phyloP scores from a whole-genome alignment of 495 filamentous ascomycete species.

The Daldinia vernicosa region DNA sequence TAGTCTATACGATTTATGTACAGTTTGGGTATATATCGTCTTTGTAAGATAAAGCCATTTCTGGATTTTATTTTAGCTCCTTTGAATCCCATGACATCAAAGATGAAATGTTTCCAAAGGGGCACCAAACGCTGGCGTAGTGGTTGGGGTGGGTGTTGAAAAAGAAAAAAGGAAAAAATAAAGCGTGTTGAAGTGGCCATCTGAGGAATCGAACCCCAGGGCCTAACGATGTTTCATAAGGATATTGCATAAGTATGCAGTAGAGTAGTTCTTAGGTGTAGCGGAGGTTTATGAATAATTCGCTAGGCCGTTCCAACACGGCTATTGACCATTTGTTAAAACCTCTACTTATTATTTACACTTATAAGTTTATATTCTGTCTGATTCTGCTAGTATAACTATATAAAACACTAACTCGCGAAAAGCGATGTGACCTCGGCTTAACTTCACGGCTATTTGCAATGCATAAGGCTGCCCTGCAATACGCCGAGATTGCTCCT shows the following conservation, averaged over 20 bases:
- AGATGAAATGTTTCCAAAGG: no score
- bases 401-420: no score
- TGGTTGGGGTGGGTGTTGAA: not conserved
- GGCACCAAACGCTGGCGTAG: not conserved
- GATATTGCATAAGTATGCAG: not conserved
- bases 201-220: not conserved
- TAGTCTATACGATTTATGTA: not conserved
- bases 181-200: not conserved
- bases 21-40: not conserved
- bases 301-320: no score
- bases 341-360: no score
- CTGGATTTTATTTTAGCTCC: no score
- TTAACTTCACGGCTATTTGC: slow-evolving; percentile 12
- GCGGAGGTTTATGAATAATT: not conserved
- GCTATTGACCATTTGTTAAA: no score
- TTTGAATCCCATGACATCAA: no score
- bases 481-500: slow-evolving; percentile 39
- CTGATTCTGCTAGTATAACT: no score
- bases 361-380: no score
- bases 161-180: no score
- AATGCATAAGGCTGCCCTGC: slow-evolving; percentile 18
- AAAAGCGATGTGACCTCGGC: slow-evolving; percentile 26
- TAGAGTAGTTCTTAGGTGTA: not conserved
- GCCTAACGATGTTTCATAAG: not conserved
- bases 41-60: no score